Conservation (phyloP, 495 filamentous ascomycete species). For the Penicillium roqueforti region DNA sequence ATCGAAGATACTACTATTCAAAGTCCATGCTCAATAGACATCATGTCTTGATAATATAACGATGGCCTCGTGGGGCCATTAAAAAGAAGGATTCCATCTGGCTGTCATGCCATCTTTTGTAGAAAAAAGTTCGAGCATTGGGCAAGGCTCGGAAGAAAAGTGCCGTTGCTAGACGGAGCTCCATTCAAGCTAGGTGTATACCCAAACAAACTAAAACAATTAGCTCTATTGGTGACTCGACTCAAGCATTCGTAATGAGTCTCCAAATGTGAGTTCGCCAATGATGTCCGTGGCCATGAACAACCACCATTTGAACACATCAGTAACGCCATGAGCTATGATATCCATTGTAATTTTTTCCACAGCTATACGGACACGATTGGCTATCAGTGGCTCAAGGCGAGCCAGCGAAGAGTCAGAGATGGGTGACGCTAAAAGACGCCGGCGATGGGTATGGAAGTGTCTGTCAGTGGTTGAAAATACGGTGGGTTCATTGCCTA, state of each 20-base stretch:
- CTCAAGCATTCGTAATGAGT: conserved; percentile 54
- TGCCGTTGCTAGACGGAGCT: conserved; percentile 32
- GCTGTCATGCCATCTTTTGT: conserved; percentile 38
- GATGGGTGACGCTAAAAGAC: conserved; percentile 35
- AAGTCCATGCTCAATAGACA: not conserved
- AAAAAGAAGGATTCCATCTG: conserved; percentile 37
- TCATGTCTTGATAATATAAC: conserved; percentile 43
- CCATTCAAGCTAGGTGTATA: conserved; percentile 34
- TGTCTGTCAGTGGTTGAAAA: conserved; percentile 33
- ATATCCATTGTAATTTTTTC: conserved; percentile 33
- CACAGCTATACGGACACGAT: conserved; percentile 29
- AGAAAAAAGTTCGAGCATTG: conserved; percentile 20
- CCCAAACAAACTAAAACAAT: conserved; percentile 36
- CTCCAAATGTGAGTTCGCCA: conserved; percentile 53
- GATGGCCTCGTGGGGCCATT: conserved; percentile 37
- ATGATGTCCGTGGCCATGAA: conserved; percentile 57
- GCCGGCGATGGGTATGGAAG: conserved; percentile 28
- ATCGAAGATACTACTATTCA: not conserved
- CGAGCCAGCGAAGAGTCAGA: conserved; percentile 32
- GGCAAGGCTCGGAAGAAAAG: conserved; percentile 35
- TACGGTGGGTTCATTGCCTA: conserved; percentile 16
- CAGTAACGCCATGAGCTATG: conserved; percentile 25
- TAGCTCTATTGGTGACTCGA: not conserved
- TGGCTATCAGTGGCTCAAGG: conserved; percentile 29
- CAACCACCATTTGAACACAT: conserved; percentile 55